A percentile compares a stretch with the other conserved stretches of the same genome.
These are phyloP conservation scores for Oryza glaberrima DNA, from an alignment of 176 grass and related monocot species.

Conservation along the genomic window DNA sequence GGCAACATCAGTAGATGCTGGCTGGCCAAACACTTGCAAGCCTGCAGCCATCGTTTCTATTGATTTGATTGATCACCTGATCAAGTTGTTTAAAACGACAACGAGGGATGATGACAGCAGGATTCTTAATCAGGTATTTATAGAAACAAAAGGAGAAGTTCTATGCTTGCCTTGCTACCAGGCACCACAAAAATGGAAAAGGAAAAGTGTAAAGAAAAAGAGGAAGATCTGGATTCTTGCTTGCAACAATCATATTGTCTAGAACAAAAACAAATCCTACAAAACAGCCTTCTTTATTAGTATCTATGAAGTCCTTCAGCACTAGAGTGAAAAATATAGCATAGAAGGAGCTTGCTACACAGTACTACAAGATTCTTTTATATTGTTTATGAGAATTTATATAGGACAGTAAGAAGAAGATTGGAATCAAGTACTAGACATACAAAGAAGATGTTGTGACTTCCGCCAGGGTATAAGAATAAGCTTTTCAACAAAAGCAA, in stretches of 20 bases:
- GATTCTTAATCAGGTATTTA: slow-evolving; percentile 50
- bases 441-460: slow-evolving; percentile 32
- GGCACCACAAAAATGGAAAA: slow-evolving; percentile 53
- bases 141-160: slow-evolving; percentile 50
- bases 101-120: slow-evolving; percentile 24
- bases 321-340: not conserved
- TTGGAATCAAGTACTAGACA: slow-evolving; percentile 17
- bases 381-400: not conserved
- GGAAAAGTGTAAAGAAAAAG: slow-evolving; percentile 66
- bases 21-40: slow-evolving; percentile 84
- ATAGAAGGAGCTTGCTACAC: not conserved
- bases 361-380: slow-evolving; percentile 8
- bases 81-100: slow-evolving; percentile 38
- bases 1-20: slow-evolving; percentile 75
- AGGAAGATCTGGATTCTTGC: slow-evolving; percentile 60
- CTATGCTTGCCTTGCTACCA: slow-evolving; percentile 71
- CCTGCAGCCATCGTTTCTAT: slow-evolving; percentile 54
- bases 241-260: slow-evolving; percentile 55
- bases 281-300: slow-evolving; percentile 34
- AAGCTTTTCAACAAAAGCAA: slow-evolving; percentile 19
- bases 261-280: slow-evolving; percentile 28
- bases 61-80: slow-evolving; percentile 44
- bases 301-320: slow-evolving; percentile 9
- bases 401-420: slow-evolving; percentile 28
- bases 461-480: slow-evolving; percentile 54